phyloP scores from a whole-genome alignment of 768 basidiomycete species.

The Calocera cornea region DNA sequence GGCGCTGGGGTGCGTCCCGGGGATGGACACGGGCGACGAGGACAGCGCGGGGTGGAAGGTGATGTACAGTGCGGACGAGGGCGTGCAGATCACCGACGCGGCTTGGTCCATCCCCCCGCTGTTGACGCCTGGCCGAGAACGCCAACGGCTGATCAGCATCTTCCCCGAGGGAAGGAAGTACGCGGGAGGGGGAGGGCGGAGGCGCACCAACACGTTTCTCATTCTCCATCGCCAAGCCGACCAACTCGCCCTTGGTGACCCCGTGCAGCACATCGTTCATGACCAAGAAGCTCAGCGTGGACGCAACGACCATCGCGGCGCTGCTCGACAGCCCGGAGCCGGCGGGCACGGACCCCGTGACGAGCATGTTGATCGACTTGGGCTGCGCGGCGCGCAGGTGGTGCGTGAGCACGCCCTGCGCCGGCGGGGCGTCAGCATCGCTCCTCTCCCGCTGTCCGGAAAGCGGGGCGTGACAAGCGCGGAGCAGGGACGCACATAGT shows the following conservation, averaged over 20 bases:
- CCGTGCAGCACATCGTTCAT: conserved; percentile 49
- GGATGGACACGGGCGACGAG: conserved; percentile 54
- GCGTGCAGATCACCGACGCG: conserved; percentile 64
- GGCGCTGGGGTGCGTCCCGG: conserved; percentile 27
- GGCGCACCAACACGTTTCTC: conserved; percentile 62
- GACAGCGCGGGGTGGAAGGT: conserved; percentile 64
- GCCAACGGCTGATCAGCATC: too few species aligned
- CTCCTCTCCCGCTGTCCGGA: too few species aligned
- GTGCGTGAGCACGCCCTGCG: conserved; percentile 54
- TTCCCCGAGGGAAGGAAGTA: too few species aligned
- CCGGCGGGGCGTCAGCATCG: too few species aligned
- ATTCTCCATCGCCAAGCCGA: conserved; percentile 68
- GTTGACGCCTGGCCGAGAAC: conserved; percentile 16
- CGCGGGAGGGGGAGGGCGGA: neutral
- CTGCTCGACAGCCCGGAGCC: conserved; percentile 81
- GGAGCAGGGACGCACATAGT: conserved; percentile 59
- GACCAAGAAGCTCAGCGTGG: conserved; percentile 65
- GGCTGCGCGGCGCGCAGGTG: conserved; percentile 37
- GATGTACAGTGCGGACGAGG: conserved; percentile 61
- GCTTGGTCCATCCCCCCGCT: conserved; percentile 72
- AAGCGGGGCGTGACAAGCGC: too few species aligned
- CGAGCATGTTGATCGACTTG: conserved; percentile 54
- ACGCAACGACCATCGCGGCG: conserved; percentile 82
- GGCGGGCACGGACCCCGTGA: conserved; percentile 71
- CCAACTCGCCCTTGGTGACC: conserved; percentile 56